Base-by-base conservation (phyloP, 75 land plant species). In the Cunninghamia lanceolata region DNA sequence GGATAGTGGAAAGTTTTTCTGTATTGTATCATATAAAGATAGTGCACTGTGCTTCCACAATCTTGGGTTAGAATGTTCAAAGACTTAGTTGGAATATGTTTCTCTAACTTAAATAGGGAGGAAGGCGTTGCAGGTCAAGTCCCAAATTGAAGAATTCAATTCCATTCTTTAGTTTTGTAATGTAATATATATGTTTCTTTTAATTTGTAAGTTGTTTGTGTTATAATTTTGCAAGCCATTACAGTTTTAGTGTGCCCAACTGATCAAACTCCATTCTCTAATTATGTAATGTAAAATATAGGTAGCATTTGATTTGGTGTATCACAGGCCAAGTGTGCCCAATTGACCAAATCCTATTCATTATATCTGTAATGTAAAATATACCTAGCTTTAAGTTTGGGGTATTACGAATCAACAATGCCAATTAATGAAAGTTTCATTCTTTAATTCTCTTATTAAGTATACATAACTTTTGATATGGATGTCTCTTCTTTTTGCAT, bases 121-220 rank as follows among this genome's bases (percentile, higher is more conserved):
- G 14, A 30, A 15, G 75, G 38, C 13, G 14, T 34, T 30, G 75
- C 15, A 71, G 75, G 75, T 32, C 38, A 34, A 71, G 13, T 34
- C 35, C 35, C 35, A 71, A 71, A 71, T 32, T 71, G 75, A 71
- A 71, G 75, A 71, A 71, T 71, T 34, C 75, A 71, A 71, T 71
- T 71, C 1, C 11, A 71, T 71, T 71, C 75, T 71, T 71, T 71
- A 10, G 15, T 34, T 59, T 71, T 71, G 36, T 34, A 71, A 32
- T 71, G 15, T 32, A 71, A 63, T 63, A 63, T 25, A 25, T 21
- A 25, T 59, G 6, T 59, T 59, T 11, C 75, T 71, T 71, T 71
- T 34, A 34, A 13, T 32, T 32, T 71, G 75, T 32, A 34, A 71
- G 75, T 9, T 71, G 9, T 71, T 13, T 71, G 36, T 71, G 34